Conservation (phyloP, 2,329 filamentous ascomycete species). For the Trichoderma guizhouense region DNA sequence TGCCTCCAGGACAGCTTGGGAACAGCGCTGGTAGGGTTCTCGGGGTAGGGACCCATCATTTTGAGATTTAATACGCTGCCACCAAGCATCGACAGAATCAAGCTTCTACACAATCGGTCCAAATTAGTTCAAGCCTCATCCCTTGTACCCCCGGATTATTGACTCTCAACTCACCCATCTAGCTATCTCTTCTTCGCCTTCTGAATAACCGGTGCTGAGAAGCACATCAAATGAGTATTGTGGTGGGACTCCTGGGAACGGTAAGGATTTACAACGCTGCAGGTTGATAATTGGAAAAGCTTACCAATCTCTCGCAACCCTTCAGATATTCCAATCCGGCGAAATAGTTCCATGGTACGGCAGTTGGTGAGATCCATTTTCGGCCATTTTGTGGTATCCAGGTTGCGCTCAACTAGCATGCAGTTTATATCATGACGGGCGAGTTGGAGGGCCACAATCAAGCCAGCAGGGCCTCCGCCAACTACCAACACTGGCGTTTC, state of each 20-base stretch:
- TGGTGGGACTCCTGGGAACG: background rate
- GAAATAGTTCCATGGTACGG: constrained; percentile 11
- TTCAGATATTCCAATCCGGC: background rate
- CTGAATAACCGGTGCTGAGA: background rate
- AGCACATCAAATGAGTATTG: background rate
- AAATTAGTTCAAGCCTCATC: background rate
- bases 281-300: background rate
- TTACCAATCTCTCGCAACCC: constrained; percentile 5
- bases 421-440: background rate
- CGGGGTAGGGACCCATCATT: background rate
- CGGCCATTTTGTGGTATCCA: constrained; percentile 13
- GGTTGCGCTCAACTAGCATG: constrained; percentile 8
- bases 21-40: constrained; percentile 10
- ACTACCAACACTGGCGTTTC: constrained; percentile 1
- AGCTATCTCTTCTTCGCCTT: background rate
- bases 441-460: constrained; percentile 3
- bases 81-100: background rate
- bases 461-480: background rate
- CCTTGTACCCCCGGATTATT: too few species aligned
- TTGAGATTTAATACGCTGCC: background rate
- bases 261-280: background rate
- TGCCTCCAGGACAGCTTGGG: background rate
- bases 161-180: background rate
- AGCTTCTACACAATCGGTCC: background rate
- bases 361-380: constrained; percentile 11